Evolutionary conservation across 345 rosid species (phyloP).

Genomic region (Melaleuca alternifolia): DNA sequence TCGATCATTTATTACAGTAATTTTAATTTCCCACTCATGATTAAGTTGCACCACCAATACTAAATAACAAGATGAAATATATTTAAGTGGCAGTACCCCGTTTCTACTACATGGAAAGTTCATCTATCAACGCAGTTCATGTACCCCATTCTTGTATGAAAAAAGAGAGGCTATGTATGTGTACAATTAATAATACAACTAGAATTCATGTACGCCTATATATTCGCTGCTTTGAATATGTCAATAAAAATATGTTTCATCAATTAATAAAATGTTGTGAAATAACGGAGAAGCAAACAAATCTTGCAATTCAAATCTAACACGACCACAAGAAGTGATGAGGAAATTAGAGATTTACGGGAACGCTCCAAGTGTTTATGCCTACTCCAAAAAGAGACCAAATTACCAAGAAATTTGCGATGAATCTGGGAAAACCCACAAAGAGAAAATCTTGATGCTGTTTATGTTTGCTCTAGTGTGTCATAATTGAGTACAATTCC

Average conservation of each 20-base stretch:
- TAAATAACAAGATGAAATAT: too few species aligned
- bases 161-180: neutral
- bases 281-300: neutral
- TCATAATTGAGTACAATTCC: neutral
- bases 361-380: neutral
- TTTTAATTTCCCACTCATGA: neutral
- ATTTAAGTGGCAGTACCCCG: neutral
- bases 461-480: neutral
- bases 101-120: neutral
- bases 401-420: too few species aligned
- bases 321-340: fast-evolving
- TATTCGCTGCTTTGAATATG: neutral
- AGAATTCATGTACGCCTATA: neutral
- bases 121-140: neutral
- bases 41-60: neutral
- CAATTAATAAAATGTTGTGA: neutral
- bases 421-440: too few species aligned
- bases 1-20: neutral
- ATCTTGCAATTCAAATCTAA: neutral
- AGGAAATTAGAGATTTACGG: neutral
- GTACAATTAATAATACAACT: too few species aligned
- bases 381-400: neutral
- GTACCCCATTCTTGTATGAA: too few species aligned
- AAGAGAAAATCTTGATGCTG: too few species aligned
- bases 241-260: neutral